Base-by-base conservation (phyloP, 1,139 yeast species). In the Diutina catenulata region DNA sequence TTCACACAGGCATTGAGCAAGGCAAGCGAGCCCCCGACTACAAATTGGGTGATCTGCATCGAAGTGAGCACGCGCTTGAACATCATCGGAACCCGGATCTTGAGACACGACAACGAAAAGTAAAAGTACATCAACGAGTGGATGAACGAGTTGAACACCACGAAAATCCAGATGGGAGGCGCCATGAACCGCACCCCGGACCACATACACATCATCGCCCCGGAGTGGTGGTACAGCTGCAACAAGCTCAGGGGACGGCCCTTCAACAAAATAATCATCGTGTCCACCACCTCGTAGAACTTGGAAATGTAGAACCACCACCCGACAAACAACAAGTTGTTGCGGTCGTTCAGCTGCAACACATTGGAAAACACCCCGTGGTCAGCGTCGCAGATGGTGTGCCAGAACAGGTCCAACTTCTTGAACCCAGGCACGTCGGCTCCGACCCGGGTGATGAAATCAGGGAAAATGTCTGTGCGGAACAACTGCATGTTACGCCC, bases 201-300 rank as follows among this genome's bases (percentile, higher is more conserved):
- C 87, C 87, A 80, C 88, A 80, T 80, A 47, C 84, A 77, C 60
- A 80, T 63, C 80, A 80, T 80, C 37, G 91, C 91, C 28, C 88
- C 91, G 2, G 88, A 74, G 53, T 80, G 91, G 53, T 80, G 88
- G 56, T 80, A 80, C 43, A 83, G 75, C 57, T 80, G 88, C 48
- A 80, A 64, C 45, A 80, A 59, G 4, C 81, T 73, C 11, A 83
- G 73, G 29, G 79, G 81, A 52, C 71, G 68, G 36, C 88, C 88
- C 57, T 80, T 80, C 43, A 78, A 64, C 41, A 80, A 64, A 44
- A 80, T 80, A 47, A 80, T 74, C 33, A 72, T 56, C 5, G 88
- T 80, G 55, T 80, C 91, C 28, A 80, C 50, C 32, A 80, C 80
- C 55, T 80, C 88, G 51, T 80, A 80, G 49, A 75, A 80, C 59